Conservation (phyloP, 805 yeast species). For the Saccharomycopsis sp. region DNA sequence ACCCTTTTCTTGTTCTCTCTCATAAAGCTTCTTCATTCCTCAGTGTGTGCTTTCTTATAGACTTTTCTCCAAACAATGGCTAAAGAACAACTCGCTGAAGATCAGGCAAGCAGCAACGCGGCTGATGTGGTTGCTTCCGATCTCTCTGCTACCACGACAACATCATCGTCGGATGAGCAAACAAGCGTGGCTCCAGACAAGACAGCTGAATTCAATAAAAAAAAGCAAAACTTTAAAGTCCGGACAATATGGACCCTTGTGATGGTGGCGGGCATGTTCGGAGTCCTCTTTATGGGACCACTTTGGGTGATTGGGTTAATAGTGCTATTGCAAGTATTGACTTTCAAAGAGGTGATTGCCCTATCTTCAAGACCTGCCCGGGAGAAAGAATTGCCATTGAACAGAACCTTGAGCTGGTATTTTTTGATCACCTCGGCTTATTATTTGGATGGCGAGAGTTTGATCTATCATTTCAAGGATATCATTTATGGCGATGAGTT, state of each 20-base stretch:
- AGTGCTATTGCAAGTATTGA: conserved; percentile 64
- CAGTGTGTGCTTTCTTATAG: too few relatives aligned
- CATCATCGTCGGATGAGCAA: too few relatives aligned
- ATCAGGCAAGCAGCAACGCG: too few relatives aligned
- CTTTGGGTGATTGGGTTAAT: conserved; percentile 68
- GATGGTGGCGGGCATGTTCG: conserved; percentile 70
- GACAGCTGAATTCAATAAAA: conserved; percentile 36
- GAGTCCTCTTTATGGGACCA: conserved; percentile 75
- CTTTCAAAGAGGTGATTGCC: conserved; percentile 85
- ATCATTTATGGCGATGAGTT: conserved; percentile 42
- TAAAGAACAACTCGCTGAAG: too few relatives aligned
- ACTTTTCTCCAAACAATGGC: too few relatives aligned
- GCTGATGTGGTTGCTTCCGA: too few relatives aligned
- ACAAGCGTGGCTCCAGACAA: background rate
- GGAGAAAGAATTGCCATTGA: conserved; percentile 74
- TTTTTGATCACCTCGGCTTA: conserved; percentile 79
- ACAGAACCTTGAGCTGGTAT: conserved; percentile 86
- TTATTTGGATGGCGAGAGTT: conserved; percentile 79
- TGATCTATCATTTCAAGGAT: conserved; percentile 57
- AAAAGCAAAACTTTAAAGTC: conserved; percentile 74
- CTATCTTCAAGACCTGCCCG: conserved; percentile 74
- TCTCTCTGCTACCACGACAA: too few relatives aligned
- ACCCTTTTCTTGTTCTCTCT: too few relatives aligned
- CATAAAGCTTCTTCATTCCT: too few relatives aligned
- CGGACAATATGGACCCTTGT: conserved; percentile 91